These are phyloP conservation scores for Citrus reticulata DNA, from an alignment of 345 rosid species.

Conservation along the genomic window DNA sequence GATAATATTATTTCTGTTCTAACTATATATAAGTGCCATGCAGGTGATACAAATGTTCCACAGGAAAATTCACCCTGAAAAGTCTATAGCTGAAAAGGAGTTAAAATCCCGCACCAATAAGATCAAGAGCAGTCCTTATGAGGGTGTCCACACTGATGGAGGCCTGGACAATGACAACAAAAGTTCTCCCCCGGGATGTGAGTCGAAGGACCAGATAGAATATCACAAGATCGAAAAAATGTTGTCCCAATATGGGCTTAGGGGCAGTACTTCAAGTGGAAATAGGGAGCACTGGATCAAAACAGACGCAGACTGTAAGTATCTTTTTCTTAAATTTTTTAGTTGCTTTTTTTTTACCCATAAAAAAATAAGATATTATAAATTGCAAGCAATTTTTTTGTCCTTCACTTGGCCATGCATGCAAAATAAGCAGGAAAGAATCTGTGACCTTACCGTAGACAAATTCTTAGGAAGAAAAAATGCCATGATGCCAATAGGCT, in stretches of 20 bases:
- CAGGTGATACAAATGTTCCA: constrained; percentile 69
- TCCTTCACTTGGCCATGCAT: background rate
- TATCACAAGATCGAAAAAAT: constrained; percentile 31
- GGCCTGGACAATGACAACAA: constrained; percentile 24
- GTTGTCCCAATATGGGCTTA: constrained; percentile 31
- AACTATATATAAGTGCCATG: constrained; percentile 22
- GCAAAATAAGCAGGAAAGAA: background rate
- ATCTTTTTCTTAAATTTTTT: background rate
- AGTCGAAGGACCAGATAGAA: constrained; percentile 25
- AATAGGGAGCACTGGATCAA: constrained; percentile 82
- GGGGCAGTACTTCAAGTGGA: constrained; percentile 30
- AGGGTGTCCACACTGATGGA: constrained; percentile 16
- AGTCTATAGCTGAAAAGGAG: constrained; percentile 29
- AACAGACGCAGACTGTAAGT: constrained; percentile 94
- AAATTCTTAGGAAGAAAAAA: background rate
- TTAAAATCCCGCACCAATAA: constrained; percentile 13
- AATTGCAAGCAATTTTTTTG: background rate
- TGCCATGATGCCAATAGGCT: background rate
- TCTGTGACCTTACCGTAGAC: background rate
- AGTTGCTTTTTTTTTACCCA: too few species aligned
- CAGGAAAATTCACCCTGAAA: constrained; percentile 77
- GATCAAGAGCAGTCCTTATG: constrained; percentile 18
- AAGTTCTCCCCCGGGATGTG: constrained; percentile 24
- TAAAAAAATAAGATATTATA: background rate
- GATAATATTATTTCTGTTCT: background rate